These are phyloP conservation scores for Pugionium cornutum DNA, from an alignment of 345 rosid genomes.

Conservation along the genomic window DNA sequence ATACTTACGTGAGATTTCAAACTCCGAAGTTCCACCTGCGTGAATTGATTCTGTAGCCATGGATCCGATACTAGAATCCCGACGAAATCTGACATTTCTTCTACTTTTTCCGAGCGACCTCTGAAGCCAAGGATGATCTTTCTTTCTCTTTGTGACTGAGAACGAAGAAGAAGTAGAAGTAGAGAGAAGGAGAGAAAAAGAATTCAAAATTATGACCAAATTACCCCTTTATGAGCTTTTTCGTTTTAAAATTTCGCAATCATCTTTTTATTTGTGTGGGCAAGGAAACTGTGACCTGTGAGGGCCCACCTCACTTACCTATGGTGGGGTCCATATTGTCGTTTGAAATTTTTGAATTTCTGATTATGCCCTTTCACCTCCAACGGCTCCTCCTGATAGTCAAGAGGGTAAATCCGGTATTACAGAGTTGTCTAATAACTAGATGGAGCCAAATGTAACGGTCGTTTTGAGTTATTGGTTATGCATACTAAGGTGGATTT, in stretches of 20 bases:
- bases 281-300: conserved; percentile 38
- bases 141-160: conserved; percentile 1
- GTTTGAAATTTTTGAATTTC: conserved; percentile 33
- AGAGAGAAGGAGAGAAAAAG: conserved; percentile 33
- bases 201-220: conserved; percentile 52
- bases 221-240: conserved; percentile 39
- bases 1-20: conserved; percentile 84
- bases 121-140: background rate
- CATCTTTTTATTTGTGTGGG: conserved; percentile 31
- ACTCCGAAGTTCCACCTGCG: conserved; percentile 98
- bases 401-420: conserved; percentile 15
- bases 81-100: conserved; percentile 75
- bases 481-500: conserved; percentile 1
- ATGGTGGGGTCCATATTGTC: conserved; percentile 33
- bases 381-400: background rate
- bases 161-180: conserved; percentile 23
- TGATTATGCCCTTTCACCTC: conserved; percentile 24
- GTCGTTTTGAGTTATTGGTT: conserved; percentile 21
- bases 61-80: conserved; percentile 96
- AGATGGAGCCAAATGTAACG: conserved; percentile 38
- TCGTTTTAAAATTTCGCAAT: conserved; percentile 32
- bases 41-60: conserved; percentile 96
- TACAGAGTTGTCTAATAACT: background rate
- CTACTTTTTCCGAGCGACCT: background rate
- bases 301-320: conserved; percentile 31